Base-by-base conservation (phyloP, 2,329 filamentous ascomycete species). In the Cladophialophora bantiana region DNA sequence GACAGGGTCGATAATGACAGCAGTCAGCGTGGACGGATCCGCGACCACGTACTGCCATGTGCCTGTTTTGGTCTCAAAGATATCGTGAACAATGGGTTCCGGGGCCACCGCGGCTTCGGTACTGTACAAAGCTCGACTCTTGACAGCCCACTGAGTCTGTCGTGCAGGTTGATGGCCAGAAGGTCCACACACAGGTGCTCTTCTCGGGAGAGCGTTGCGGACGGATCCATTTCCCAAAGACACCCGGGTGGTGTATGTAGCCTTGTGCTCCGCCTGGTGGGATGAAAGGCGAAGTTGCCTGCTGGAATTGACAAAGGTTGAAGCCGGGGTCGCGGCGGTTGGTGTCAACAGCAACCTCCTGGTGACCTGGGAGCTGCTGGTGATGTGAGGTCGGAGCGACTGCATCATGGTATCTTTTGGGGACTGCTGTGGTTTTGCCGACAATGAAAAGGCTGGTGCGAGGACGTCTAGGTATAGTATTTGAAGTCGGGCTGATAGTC, bases 41-140 rank as follows among this genome's bases (percentile, higher is more conserved):
- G 81, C 84, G 0, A 90, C 82, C 0, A 89, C 71, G 68, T 89
- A 89, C 72, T 90, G 88, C 84, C 85, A 89, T 18, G 87, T 88
- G 2, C 80, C 80, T 0, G 87, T 84, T 4, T 68, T 72, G 0
- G 68, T 50, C 64, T 84, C 83, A 48, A 77, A 77, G 1, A 77
- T 7, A n/a, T 71, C 64, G 60, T 78, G 59, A n/a, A 62, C 36
- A 4, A 55, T 31, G 10, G 59, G 50, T 32, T 62, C 48, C n/a
- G 31, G 45, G 10, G 32, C 18, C 4, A 35, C 42, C 9, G 52
- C 13, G 10, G 50, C 40, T 59, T 31, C 38, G 18, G 31, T 62
- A 31, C 36, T 52, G 38, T 64, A 54, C 36, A 15, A 48, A n/a
- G 59, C 54, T 32, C 48, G 54, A 32, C n/a, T 35, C 20, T 15